Base-by-base conservation (phyloP, 345 rosid species). In the Jatropha curcas region DNA sequence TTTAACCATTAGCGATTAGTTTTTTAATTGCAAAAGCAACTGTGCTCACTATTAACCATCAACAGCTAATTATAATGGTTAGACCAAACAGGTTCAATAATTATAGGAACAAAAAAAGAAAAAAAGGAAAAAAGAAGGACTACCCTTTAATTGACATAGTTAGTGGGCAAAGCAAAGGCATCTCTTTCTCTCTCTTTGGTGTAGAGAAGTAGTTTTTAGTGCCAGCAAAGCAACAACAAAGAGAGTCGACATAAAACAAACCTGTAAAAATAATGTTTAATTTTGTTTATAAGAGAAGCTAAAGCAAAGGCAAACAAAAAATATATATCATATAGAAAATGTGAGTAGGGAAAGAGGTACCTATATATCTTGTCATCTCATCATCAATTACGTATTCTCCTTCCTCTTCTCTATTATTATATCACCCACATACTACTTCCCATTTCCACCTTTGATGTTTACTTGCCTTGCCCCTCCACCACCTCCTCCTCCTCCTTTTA, bases 191-290 rank as follows among this genome's bases (percentile, higher is more conserved):
- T 17, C 2, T 52, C 1, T 56, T 43, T 60, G 28, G 59, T 34
- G n/a, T 4, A 28, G 34, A 68, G 59, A 60, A 50, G 25, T 2
- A 7, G 30, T 22, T 8, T n/a, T 48, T 41, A 57, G 59, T 25
- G 77, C 30, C 77, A 81, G 74, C 79, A 52, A 72, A 75, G 82
- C 74, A n/a, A n/a, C n/a, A n/a, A 37, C 65, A 55, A 11, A 11
- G 33, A 63, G 46, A 24, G 27, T 61, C 57, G 74, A 79, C 80
- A 73, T 28, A 70, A 73, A 70, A 73, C 76, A 34, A 76, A 51
- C 74, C 27, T 45, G 61, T 68, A 71, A 78, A 76, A 34, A 65
- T 9, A 25, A 43, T 55, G 78, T 60, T n/a, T n/a, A n/a, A n/a
- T n/a, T 14, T 53, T 62, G 39, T 50, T 77, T 43, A 34, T 20